Evolutionary conservation across 345 rosid genomes (phyloP), one percentile per base, ranked within the genome.

Genomic region (Euphorbia lathyris): DNA sequence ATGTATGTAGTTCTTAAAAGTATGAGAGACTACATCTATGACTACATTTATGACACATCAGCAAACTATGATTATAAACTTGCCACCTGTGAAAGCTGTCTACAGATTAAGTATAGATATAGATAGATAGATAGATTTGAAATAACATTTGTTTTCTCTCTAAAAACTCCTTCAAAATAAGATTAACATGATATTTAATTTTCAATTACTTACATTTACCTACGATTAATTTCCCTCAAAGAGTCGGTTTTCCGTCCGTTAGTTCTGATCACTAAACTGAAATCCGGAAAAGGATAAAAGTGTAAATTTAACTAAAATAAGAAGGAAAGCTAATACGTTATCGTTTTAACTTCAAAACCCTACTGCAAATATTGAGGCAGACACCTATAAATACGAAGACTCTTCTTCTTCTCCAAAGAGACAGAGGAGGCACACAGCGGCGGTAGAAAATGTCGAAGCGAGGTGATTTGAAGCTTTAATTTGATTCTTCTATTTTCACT

Each of bases 401-500:
- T 29, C 23, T 53, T 53, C 58, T 22, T 7, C 45, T 36, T 34
- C 47, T n/a, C 32, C 45, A 19, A 11, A 3, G 1, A 12, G 9
- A 10, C 13, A 13, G 19, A 17, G 0, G 4, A 11, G 19, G 52
- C 61, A 42, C 20, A 43, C n/a, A 52, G 73, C 64, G 51, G 51
- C n/a, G 72, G 63, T 65, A 23, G 40, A 74, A 56, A 51, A 82
- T 82, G 85, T 82, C 85, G 85, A 82, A 82, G 83, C 74, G 85
- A 65, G 85, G 78, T 77, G 23, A 26, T 3, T 11, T 11, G 13
- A 10, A 38, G 3, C 8, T 52, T 4, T 50, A 26, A 47, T 48
- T 19, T 30, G 19, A 9, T 17, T 16, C 43, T 10, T 8, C 5
- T n/a, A 19, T 19, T 9, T 19, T 47, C 12, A 16, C 50, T 2